phyloP scores from a whole-genome alignment of 1,284 basidiomycete genomes.

The Phellinidium pouzarii region DNA sequence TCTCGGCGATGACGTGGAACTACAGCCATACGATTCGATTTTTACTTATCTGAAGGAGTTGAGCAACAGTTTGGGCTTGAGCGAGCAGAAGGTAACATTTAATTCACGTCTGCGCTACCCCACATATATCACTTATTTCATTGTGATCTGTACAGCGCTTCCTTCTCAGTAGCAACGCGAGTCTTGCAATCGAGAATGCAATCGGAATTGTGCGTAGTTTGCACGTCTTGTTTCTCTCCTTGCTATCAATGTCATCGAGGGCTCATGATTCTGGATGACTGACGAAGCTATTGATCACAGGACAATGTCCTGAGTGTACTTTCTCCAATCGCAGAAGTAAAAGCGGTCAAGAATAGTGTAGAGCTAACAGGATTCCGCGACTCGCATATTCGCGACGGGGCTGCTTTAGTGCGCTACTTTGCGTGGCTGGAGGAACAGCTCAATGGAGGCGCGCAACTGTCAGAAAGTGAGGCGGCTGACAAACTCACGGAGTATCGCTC shows the following conservation, averaged over 20 bases:
- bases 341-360: conserved; percentile 83
- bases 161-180: conserved; percentile 66
- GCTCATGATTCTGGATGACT: conserved; percentile 12
- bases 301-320: conserved; percentile 54
- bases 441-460: conserved; percentile 54
- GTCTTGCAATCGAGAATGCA: conserved; percentile 72
- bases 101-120: background rate
- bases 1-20: conserved; percentile 56
- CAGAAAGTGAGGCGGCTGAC: conserved; percentile 79
- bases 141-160: conserved; percentile 38
- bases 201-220: conserved; percentile 50
- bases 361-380: conserved; percentile 90
- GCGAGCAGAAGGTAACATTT: conserved; percentile 36
- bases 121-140: background rate
- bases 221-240: conserved; percentile 13
- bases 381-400: conserved; percentile 86
- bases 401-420: conserved; percentile 83
- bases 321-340: conserved; percentile 78
- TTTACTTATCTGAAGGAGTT: conserved; percentile 54
- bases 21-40: conserved; percentile 69
- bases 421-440: conserved; percentile 91
- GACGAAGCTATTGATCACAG: conserved; percentile 26
- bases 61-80: conserved; percentile 38
- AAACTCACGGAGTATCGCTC: conserved; percentile 76
- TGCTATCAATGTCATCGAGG: conserved; percentile 9